These are phyloP conservation scores for Aspergillus brasiliensis DNA, from an alignment of 2,329 filamentous ascomycete genomes.

Conservation along the genomic window DNA sequence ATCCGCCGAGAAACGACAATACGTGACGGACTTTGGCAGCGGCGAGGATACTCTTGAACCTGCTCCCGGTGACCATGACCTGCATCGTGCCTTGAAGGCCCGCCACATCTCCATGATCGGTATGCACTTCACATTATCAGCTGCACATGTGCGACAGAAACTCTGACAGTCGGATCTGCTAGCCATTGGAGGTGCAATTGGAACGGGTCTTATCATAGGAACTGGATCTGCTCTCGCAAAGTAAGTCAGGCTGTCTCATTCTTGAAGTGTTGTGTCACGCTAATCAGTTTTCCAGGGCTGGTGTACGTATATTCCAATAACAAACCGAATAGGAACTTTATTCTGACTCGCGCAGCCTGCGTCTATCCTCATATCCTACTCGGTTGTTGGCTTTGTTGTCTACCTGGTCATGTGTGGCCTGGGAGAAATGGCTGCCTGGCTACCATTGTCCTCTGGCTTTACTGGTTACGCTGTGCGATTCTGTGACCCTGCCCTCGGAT, in stretches of 20 bases:
- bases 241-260: slow-evolving; percentile 25
- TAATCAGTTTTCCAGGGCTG: slow-evolving; percentile 30
- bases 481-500: slow-evolving; percentile 78
- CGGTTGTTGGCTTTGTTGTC: slow-evolving; percentile 59
- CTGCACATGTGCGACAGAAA: not conserved
- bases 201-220: slow-evolving; percentile 46
- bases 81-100: slow-evolving; percentile 47
- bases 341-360: slow-evolving; percentile 33
- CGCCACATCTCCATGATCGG: slow-evolving; percentile 48
- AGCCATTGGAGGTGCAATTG: slow-evolving; percentile 48
- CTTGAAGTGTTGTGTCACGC: not conserved
- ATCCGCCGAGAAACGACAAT: slow-evolving; percentile 17
- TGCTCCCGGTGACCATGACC: slow-evolving; percentile 30
- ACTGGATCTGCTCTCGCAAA: slow-evolving; percentile 42
- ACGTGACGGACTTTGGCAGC: not conserved
- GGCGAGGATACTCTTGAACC: slow-evolving; percentile 29
- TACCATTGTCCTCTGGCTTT: slow-evolving; percentile 77
- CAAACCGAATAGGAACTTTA: not conserved
- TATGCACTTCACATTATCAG: slow-evolving; percentile 12
- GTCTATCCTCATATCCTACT: slow-evolving; percentile 48
- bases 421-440: slow-evolving; percentile 82
- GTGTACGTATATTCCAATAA: slow-evolving; percentile 31
- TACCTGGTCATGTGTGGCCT: slow-evolving; percentile 80
- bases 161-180: slow-evolving; percentile 14
- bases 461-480: slow-evolving; percentile 79